Percentiles rank a stretch among this genome's conserved stretches.
Conservation (phyloP, 176 grass and related monocot genomes). For the Saccharum spontaneum region DNA sequence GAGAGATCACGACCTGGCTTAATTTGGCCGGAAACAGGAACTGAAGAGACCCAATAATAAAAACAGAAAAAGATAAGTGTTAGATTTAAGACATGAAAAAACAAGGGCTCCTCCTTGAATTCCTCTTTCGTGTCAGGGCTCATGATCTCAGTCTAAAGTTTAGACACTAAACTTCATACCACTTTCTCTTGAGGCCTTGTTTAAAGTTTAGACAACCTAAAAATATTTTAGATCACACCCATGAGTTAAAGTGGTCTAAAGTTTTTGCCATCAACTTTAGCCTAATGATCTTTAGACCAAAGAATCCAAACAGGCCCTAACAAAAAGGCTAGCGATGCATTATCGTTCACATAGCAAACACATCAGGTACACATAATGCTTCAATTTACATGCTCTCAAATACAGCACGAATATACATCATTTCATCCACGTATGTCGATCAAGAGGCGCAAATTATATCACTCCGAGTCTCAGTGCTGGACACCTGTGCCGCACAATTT, state of each 20-base stretch:
- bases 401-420: not conserved
- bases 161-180: not conserved
- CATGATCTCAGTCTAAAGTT: not conserved
- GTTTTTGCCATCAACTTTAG: not conserved
- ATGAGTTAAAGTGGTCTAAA: not conserved
- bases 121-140: not conserved
- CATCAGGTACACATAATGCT: not conserved
- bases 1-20: too few species aligned
- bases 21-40: too few species aligned
- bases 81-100: too few species aligned
- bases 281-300: not conserved
- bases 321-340: not conserved
- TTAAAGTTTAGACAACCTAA: not conserved
- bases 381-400: not conserved
- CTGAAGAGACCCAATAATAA: too few species aligned
- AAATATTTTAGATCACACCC: not conserved
- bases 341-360: not conserved
- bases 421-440: not conserved
- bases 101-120: too few species aligned
- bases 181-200: not conserved
- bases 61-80: too few species aligned
- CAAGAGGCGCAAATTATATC: not conserved
- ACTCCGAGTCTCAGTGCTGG: slow-evolving; percentile 35
- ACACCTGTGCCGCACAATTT: slow-evolving; percentile 63
- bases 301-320: not conserved